Base-by-base conservation (phyloP, 2,329 filamentous ascomycete species). In the Tolypocladium inflatum region DNA sequence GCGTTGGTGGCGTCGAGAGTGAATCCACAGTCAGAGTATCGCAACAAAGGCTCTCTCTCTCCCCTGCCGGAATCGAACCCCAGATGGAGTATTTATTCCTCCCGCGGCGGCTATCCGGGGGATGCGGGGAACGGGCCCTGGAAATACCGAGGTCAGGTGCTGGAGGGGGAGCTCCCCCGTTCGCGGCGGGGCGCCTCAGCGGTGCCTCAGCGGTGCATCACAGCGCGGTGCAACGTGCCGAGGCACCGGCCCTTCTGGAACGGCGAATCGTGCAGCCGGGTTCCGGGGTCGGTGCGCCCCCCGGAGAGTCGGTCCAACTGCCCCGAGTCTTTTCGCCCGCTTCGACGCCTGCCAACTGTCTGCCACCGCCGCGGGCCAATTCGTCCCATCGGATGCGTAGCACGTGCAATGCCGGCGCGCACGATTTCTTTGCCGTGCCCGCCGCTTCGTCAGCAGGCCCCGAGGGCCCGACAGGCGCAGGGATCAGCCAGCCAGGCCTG, bases 91-190 rank as follows among this genome's bases (percentile, higher is more conserved):
- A 35, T 52, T 58, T 54, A 52, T 35, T 38, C 51, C 13, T 30
- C n/a, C 37, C 21, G 23, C 21, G 2, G 53, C 53, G 53, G 53
- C 53, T 42, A 54, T 42, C 37, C 23, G 53, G 53, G 33, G 38
- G 3, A 54, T 54, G 53, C 53, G 53, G 53, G 53, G 53, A 33
- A 54, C 17, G 2, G n/a, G n/a, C 35, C 13, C n/a, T 26, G 9
- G 35, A 23, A n/a, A 42, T 4, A 68, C 72, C 17, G 66, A 70
- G 55, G 71, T 68, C 43, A 30, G 43, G 43, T 4, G 42, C 42
- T 45, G 21, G 21, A 2, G 26, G 5, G 30, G 26, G 26, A 30
- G 26, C 26, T 30, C 26, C 26, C n/a, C n/a, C n/a, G n/a, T n/a
- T n/a, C n/a, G 42, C n/a, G 21, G 21, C n/a, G n/a, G n/a, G n/a